These are phyloP conservation scores for Leptodontidium sp. DNA, from an alignment of 2,329 filamentous ascomycete species.

Conservation along the genomic window DNA sequence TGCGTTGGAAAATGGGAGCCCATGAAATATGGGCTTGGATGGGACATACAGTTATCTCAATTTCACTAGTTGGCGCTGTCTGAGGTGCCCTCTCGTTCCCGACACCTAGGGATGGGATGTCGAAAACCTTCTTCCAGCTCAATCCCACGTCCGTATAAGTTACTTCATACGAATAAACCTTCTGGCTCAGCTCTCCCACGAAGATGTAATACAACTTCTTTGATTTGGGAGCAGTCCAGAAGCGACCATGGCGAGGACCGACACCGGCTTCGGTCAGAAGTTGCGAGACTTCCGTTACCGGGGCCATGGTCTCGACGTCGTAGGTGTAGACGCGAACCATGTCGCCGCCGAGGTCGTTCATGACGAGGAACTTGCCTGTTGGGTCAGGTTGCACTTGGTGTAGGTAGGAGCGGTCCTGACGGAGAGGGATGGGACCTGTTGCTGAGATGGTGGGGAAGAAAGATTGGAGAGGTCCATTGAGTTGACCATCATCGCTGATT, in stretches of 20 bases:
- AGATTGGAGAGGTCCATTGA: constrained; percentile 12
- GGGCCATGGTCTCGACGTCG: constrained; percentile 51
- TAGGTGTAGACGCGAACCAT: constrained; percentile 53
- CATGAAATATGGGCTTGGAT: neutral
- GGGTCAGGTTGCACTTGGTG: constrained; percentile 60
- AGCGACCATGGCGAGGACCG: constrained; percentile 59
- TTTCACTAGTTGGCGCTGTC: constrained; percentile 25
- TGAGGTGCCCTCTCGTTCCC: constrained; percentile 21
- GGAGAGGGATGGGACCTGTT: constrained; percentile 34
- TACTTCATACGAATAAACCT: constrained; percentile 46
- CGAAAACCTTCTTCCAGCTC: constrained; percentile 26
- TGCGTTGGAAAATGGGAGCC: neutral
- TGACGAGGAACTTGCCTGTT: constrained; percentile 54
- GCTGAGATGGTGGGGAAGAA: constrained; percentile 22
- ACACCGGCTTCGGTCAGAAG: constrained; percentile 49
- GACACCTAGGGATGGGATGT: constrained; percentile 27
- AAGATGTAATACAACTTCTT: constrained; percentile 49
- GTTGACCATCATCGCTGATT: constrained; percentile 13
- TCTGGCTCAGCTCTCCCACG: constrained; percentile 54
- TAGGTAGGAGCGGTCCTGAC: constrained; percentile 55
- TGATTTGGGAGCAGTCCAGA: constrained; percentile 43
- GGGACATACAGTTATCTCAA: constrained; percentile 25
- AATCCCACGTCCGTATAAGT: constrained; percentile 4
- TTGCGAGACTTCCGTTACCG: constrained; percentile 46
- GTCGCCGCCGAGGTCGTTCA: constrained; percentile 60